Evolutionary conservation across 1,284 basidiomycete genomes (phyloP), one percentile per base, ranked within the genome.

Genomic region (Ustilago esculenta): DNA sequence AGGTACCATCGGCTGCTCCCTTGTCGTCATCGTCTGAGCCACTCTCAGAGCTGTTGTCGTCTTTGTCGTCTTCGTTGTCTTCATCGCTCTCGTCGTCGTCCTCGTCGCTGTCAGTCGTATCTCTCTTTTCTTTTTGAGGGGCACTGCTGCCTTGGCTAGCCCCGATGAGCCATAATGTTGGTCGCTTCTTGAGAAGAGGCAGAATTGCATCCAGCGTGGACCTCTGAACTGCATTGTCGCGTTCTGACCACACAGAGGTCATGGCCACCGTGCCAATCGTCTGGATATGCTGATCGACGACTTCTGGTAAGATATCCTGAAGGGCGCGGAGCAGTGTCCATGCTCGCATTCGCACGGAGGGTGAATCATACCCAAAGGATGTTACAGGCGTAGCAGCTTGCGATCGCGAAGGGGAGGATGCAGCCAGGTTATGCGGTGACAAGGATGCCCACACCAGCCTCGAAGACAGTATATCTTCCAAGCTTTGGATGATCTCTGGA

Each of bases 101-200:
- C 23, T 42, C 39, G 39, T 44, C 45, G 39, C 48, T 56, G 14
- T 57, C 37, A 29, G 29, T 34, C 1, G 47, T 30, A 14, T 33
- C 32, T 18, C 27, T 42, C 17, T 32, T 32, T 6, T 9, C 25
- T 11, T 34, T 41, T 5, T 18, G 24, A 20, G 20, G 10, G 11
- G 27, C 21, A n/a, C 34, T 35, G 8, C 17, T 23, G 10, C 15
- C 2, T 12, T 36, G 32, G 7, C 30, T n/a, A 1, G 49, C 25
- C 25, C 53, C 60, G n/a, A 73, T 47, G 5, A 58, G 55, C 83
- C 83, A 83, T 0, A 79, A 57, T n/a, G 76, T 52, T 0, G 81
- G 80, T n/a, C 39, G 46, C 18, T 54, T 54, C 27, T 50, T 54
- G 10, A 82, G 71, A 15, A 82, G 33, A 2, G 73, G 70, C 23